Percentiles rank a stretch among this genome's conserved stretches.
Evolutionary conservation across 495 filamentous ascomycete genomes (phyloP).

Genomic region (Chaetomium tenue): DNA sequence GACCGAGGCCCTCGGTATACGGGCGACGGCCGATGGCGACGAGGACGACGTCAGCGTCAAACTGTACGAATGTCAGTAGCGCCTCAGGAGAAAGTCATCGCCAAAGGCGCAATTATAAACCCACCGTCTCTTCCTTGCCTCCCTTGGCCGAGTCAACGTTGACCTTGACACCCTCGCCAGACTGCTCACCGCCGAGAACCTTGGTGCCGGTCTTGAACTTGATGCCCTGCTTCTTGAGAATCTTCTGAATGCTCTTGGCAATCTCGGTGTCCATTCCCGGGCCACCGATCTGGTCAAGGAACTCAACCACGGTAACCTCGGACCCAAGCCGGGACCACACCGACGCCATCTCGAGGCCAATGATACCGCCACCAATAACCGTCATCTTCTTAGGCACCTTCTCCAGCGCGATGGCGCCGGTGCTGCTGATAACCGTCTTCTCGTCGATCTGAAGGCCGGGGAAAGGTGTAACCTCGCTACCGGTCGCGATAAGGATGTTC

Average conservation of each 20-base stretch:
- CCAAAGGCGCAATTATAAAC: slow-evolving; percentile 28
- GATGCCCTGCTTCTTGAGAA: slow-evolving; percentile 93
- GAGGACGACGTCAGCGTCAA: slow-evolving; percentile 94
- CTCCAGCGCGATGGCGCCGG: slow-evolving; percentile 82
- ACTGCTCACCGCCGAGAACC: slow-evolving; percentile 81
- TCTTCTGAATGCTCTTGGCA: slow-evolving; percentile 87
- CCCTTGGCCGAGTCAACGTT: slow-evolving; percentile 91
- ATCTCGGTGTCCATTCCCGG: slow-evolving; percentile 97
- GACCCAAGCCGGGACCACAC: slow-evolving; percentile 93
- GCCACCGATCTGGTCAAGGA: slow-evolving; percentile 91
- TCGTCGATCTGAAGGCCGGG: slow-evolving; percentile 94
- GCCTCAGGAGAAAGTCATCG: neutral
- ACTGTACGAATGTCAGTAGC: slow-evolving; percentile 44
- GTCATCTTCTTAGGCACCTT: slow-evolving; percentile 96
- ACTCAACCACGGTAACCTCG: slow-evolving; percentile 96
- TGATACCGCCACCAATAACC: slow-evolving; percentile 98
- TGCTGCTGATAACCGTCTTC: slow-evolving; percentile 94
- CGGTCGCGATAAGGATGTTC: slow-evolving; percentile 97
- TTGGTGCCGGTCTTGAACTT: slow-evolving; percentile 98
- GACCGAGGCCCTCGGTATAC: slow-evolving; percentile 84
- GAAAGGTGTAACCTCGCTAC: slow-evolving; percentile 91
- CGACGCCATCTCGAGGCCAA: slow-evolving; percentile 97
- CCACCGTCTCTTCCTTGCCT: slow-evolving; percentile 85
- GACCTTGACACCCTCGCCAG: slow-evolving; percentile 70
- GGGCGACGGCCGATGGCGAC: slow-evolving; percentile 95